These are phyloP conservation scores for Aspergillus taichungensis DNA, from an alignment of 495 filamentous ascomycete species.

Conservation along the genomic window DNA sequence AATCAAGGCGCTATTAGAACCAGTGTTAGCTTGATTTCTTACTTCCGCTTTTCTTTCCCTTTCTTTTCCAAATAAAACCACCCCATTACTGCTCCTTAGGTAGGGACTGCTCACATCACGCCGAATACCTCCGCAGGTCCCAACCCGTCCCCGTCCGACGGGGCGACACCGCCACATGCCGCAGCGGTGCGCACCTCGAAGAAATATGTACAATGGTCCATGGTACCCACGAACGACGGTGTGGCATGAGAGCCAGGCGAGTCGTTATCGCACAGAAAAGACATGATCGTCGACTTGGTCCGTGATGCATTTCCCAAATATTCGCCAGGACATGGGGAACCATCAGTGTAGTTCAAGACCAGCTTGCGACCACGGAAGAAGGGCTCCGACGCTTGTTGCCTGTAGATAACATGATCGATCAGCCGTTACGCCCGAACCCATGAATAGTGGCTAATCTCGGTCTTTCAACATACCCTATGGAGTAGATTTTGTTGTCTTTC, in stretches of 20 bases:
- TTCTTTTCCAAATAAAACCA: too few species aligned
- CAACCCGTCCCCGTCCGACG: constrained; percentile 55
- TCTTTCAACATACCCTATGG: constrained; percentile 60
- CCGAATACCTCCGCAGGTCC: constrained; percentile 87
- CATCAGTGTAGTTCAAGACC: constrained; percentile 82
- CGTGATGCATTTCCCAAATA: constrained; percentile 33
- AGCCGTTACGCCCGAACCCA: not conserved
- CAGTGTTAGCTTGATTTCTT: constrained; percentile 8
- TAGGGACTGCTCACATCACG: constrained; percentile 57
- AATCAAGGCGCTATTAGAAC: constrained; percentile 44
- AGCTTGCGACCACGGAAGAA: constrained; percentile 83
- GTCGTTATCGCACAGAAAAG: constrained; percentile 86
- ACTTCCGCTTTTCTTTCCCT: too few species aligned
- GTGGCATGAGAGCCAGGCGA: constrained; percentile 48
- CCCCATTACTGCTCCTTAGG: not conserved
- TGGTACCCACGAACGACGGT: constrained; percentile 72
- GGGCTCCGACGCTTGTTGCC: constrained; percentile 58
- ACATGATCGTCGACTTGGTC: constrained; percentile 81
- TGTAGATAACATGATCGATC: constrained; percentile 16
- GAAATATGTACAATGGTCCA: constrained; percentile 90
- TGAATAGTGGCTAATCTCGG: not conserved
- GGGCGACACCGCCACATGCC: constrained; percentile 65
- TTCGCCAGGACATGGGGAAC: constrained; percentile 62
- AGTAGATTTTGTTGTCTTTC: constrained; percentile 62
- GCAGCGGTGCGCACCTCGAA: constrained; percentile 87